These are phyloP conservation scores for Podospora pseudoanserina DNA, from an alignment of 495 filamentous ascomycete genomes.

Conservation along the genomic window DNA sequence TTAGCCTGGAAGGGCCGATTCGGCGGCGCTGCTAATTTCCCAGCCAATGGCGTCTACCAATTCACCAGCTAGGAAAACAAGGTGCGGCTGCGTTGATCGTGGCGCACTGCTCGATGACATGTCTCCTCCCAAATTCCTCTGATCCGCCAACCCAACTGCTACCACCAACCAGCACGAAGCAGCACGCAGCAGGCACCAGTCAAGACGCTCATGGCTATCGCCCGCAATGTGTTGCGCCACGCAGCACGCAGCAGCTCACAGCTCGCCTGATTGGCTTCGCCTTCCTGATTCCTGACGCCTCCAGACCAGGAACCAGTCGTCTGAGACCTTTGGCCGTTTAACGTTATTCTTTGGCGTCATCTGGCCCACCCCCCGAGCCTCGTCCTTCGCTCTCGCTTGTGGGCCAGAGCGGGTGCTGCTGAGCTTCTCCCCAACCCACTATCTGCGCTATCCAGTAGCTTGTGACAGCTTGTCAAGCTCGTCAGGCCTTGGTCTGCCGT, in stretches of 20 bases:
- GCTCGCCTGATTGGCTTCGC: constrained; percentile 2
- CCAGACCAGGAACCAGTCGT: background rate
- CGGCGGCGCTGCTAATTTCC: constrained; percentile 29
- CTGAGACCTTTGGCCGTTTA: background rate
- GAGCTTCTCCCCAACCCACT: background rate
- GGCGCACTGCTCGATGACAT: constrained; percentile 19
- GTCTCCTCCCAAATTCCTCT: background rate
- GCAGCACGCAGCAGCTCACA: background rate
- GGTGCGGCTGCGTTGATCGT: constrained; percentile 40
- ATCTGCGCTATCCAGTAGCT: background rate
- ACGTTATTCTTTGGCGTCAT: background rate
- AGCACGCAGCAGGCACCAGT: background rate
- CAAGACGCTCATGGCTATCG: constrained; percentile 5
- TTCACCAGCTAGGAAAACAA: constrained; percentile 33
- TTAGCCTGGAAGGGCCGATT: constrained; percentile 45
- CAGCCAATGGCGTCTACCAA: constrained; percentile 30
- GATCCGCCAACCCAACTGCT: no score
- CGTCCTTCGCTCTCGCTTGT: background rate
- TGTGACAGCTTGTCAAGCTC: constrained; percentile 1
- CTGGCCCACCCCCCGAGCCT: background rate
- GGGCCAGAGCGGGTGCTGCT: background rate
- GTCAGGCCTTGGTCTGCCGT: constrained; percentile 18
- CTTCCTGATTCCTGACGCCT: background rate
- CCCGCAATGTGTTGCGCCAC: background rate
- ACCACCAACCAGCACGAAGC: background rate